These are phyloP conservation scores for Neodidymelliopsis sp. DNA, from an alignment of 2,329 filamentous ascomycete species.

Conservation along the genomic window DNA sequence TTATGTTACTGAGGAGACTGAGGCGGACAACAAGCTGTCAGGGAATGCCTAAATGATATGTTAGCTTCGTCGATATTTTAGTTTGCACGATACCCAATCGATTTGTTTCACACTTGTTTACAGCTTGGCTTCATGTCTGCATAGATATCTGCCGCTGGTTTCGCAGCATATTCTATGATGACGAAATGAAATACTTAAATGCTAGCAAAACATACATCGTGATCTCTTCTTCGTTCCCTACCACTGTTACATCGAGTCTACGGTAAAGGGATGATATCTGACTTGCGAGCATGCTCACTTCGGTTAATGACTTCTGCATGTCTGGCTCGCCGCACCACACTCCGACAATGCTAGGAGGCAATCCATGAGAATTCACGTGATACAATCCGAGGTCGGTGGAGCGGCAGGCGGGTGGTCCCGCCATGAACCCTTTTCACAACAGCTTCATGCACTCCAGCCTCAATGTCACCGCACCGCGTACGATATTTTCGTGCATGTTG, in stretches of 20 bases:
- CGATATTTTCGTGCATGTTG: conserved; percentile 6
- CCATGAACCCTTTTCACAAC: background rate
- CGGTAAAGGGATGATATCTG: no score
- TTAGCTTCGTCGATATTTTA: background rate
- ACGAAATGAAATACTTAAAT: no score
- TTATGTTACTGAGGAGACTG: conserved; percentile 28
- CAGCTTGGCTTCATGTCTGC: background rate
- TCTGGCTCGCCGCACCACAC: no score
- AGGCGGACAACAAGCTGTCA: conserved; percentile 19
- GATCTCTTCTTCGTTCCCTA: background rate
- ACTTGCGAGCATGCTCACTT: no score
- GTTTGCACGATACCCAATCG: conserved; percentile 14
- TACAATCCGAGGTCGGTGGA: background rate
- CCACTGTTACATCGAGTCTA: background rate
- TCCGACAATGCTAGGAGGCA: no score
- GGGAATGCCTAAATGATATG: background rate
- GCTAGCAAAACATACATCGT: no score
- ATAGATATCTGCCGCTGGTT: no score
- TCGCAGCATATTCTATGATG: no score
- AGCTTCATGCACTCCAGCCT: background rate
- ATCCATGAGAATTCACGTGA: no score
- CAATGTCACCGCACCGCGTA: background rate
- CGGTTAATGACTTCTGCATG: no score
- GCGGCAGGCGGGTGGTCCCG: conserved; percentile 2
- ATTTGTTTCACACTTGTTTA: background rate